Evolutionary conservation across 495 filamentous ascomycete species (phyloP), one percentile per base, ranked within the genome.

Genomic region (Lasiosphaeria miniovina): DNA sequence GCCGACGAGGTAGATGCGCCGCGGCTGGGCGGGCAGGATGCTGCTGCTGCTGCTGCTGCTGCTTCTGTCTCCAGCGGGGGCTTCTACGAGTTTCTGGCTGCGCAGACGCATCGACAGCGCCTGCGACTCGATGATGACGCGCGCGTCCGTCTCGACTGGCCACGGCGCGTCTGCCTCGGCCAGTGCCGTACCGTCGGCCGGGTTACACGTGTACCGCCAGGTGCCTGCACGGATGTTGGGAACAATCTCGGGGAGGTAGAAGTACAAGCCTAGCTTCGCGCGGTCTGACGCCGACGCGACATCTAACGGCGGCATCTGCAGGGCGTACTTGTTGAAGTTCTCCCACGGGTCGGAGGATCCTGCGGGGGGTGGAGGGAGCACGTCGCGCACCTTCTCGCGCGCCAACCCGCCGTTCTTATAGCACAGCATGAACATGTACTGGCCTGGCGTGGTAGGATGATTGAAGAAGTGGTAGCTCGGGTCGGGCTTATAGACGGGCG

Each of bases 391-490:
- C 52, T 89, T 84, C 70, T 98, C 94, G 49, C 94, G 90, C 0
- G 94, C 94, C 0, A 98, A 83, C 1, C 90, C 90, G 59, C 94
- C 94, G 76, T 98, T 98, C 74, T 97, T 97, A 80, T 98, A 98
- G 79, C 94, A 98, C 35, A 98, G 88, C 94, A 98, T 98, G 75
- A 98, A 98, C 93, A 98, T 91, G 75, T 91, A 90, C 46, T 93
- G 79, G 4, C 88, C 88, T 5, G 85, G 75, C 0, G 88, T 91
- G 36, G 91, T 91, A 1, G 90, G 90, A 73, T 94, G 89, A 74
- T 93, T 90, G 80, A 96, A 90, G 77, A 93, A 90, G 76, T 96
- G 91, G 40, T 90, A 91, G 15, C 88, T 84, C 1, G 90, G 89
- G 66, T 96, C 89, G 2, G 94, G 90, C 70, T 87, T 85, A 77